phyloP scores from a whole-genome alignment of 768 basidiomycete species.

The Porphyrellus cyaneotinctus region DNA sequence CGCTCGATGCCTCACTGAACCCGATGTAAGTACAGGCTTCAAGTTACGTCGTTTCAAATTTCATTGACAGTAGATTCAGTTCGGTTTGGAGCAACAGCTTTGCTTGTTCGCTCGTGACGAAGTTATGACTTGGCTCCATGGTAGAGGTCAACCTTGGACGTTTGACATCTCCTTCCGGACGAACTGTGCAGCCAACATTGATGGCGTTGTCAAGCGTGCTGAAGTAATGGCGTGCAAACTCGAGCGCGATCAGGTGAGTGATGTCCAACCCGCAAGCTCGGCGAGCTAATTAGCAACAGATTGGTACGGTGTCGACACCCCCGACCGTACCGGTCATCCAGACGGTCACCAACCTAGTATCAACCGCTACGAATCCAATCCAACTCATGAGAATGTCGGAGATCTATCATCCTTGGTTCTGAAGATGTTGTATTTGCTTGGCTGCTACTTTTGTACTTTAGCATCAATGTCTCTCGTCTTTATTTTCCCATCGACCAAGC shows the following conservation, averaged over 20 bases:
- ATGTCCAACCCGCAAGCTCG: not conserved
- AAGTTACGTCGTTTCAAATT: not conserved
- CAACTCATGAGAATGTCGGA: slow-evolving; percentile 85
- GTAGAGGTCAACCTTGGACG: slow-evolving; percentile 52
- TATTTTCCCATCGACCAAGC: slow-evolving; percentile 1
- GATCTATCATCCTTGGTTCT: slow-evolving; percentile 85
- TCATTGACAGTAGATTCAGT: slow-evolving; percentile 41
- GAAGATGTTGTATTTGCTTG: slow-evolving; percentile 2
- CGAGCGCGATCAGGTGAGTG: slow-evolving; percentile 72
- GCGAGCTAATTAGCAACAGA: slow-evolving; percentile 15
- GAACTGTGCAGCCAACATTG: slow-evolving; percentile 53
- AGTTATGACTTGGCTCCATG: slow-evolving; percentile 70
- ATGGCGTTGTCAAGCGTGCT: slow-evolving; percentile 73
- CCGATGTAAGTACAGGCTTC: slow-evolving; percentile 57
- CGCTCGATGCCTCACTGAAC: slow-evolving; percentile 83
- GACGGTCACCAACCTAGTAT: slow-evolving; percentile 78
- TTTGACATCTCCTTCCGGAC: slow-evolving; percentile 60
- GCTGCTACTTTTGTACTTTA: not conserved
- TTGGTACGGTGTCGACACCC: slow-evolving; percentile 19
- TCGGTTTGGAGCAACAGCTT: slow-evolving; percentile 88
- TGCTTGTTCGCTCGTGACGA: slow-evolving; percentile 93
- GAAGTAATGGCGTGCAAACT: slow-evolving; percentile 83
- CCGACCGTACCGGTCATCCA: slow-evolving; percentile 57
- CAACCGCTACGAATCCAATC: slow-evolving; percentile 80
- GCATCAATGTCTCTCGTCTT: slow-evolving; percentile 1